phyloP scores from a whole-genome alignment of 106 monocot genomes.

The Apostasia ramifera region DNA sequence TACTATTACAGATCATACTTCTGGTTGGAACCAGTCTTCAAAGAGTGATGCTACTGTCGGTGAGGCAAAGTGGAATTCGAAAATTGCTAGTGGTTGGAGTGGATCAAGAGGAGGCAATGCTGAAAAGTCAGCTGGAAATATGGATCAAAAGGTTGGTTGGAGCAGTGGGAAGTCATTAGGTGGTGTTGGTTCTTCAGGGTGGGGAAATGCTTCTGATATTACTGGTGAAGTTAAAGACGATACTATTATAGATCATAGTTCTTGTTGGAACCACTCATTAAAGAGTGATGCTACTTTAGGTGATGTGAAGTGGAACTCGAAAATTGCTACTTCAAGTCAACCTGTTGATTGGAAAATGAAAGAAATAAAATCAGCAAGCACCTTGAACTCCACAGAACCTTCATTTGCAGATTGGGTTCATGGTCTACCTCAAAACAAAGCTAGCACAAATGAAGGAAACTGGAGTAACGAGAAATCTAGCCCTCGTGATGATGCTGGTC shows the following conservation, averaged over 20 bases:
- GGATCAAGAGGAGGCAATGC: background rate
- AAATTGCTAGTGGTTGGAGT: background rate
- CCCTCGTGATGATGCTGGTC: background rate
- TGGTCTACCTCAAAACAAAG: background rate
- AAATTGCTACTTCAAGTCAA: too few relatives aligned
- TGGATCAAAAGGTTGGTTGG: background rate
- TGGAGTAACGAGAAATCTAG: background rate
- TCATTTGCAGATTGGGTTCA: conserved; percentile 3
- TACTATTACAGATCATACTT: too few relatives aligned
- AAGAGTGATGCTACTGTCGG: too few relatives aligned
- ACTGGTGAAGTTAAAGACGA: conserved; percentile 4
- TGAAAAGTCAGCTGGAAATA: background rate
- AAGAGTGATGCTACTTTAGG: background rate
- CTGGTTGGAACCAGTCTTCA: too few relatives aligned
- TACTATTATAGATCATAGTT: background rate
- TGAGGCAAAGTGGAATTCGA: too few relatives aligned
- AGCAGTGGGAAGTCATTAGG: background rate
- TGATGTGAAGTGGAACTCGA: background rate
- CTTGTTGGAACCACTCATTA: conserved; percentile 4
- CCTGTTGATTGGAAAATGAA: too few relatives aligned
- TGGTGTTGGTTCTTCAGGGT: background rate
- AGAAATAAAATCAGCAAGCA: background rate
- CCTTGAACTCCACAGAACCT: background rate
- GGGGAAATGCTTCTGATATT: conserved; percentile 7
- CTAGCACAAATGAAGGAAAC: background rate